Conservation (phyloP, 2,329 filamentous ascomycete genomes). For the Escovopsis sp. region DNA sequence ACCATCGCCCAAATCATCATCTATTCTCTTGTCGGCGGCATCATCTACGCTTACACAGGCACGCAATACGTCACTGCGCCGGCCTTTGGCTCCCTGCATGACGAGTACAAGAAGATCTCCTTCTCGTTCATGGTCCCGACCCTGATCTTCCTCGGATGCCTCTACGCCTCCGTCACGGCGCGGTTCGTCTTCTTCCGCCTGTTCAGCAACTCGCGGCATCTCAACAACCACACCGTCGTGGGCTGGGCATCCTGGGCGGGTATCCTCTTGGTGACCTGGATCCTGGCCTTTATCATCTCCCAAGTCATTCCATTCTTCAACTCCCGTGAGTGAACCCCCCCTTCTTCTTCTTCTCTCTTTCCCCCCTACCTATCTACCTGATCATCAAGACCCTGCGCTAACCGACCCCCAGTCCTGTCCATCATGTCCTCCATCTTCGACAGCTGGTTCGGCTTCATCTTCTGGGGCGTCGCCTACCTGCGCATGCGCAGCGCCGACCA, state of each 20-base stretch:
- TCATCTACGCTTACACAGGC: slow-evolving; percentile 79
- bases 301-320: slow-evolving; percentile 91
- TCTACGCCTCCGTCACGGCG: slow-evolving; percentile 81
- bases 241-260: slow-evolving; percentile 69
- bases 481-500: slow-evolving; percentile 55
- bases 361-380: too few species aligned
- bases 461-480: slow-evolving; percentile 75
- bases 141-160: slow-evolving; percentile 76
- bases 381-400: not conserved
- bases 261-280: slow-evolving; percentile 59
- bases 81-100: slow-evolving; percentile 70
- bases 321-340: slow-evolving; percentile 35
- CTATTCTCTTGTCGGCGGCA: slow-evolving; percentile 66
- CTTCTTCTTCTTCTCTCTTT: not conserved
- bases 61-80: slow-evolving; percentile 80
- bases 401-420: slow-evolving; percentile 35
- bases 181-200: slow-evolving; percentile 87
- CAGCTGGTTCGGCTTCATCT: slow-evolving; percentile 90
- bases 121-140: slow-evolving; percentile 96
- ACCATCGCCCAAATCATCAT: slow-evolving; percentile 79
- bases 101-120: slow-evolving; percentile 71
- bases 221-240: slow-evolving; percentile 63
- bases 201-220: slow-evolving; percentile 66
- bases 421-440: slow-evolving; percentile 83
- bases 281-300: slow-evolving; percentile 83